Evolutionary conservation across 2,329 filamentous ascomycete species (phyloP).

Genomic region (Thermochaetoides dissita): DNA sequence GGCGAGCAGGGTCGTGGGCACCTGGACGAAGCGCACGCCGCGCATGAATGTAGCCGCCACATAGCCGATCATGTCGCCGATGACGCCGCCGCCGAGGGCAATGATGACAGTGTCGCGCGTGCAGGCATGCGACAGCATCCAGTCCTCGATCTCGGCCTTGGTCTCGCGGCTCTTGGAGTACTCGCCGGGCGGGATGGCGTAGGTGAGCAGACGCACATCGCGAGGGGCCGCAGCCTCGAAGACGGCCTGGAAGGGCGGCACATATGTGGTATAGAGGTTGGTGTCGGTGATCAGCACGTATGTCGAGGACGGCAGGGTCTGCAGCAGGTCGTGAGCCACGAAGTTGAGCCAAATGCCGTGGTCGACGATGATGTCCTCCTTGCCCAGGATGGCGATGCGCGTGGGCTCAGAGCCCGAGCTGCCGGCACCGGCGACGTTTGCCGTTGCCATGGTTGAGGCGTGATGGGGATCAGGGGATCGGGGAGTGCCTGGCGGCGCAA

Average conservation of each 20-base stretch:
- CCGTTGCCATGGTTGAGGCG: neutral
- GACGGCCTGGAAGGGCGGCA: slow-evolving; percentile 56
- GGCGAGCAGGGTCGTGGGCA: slow-evolving; percentile 82
- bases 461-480: neutral
- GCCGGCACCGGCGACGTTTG: slow-evolving; percentile 6
- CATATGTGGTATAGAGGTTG: slow-evolving; percentile 70
- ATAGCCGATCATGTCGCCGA: slow-evolving; percentile 95
- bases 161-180: slow-evolving; percentile 85
- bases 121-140: slow-evolving; percentile 86
- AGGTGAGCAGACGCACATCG: slow-evolving; percentile 60
- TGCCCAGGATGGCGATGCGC: slow-evolving; percentile 68
- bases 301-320: slow-evolving; percentile 67
- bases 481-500: neutral
- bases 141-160: slow-evolving; percentile 93
- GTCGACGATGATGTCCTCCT: slow-evolving; percentile 82
- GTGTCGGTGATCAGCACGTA: slow-evolving; percentile 96
- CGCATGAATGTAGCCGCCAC: slow-evolving; percentile 98
- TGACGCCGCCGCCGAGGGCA: slow-evolving; percentile 87
- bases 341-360: slow-evolving; percentile 79
- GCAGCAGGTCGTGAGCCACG: slow-evolving; percentile 66
- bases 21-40: slow-evolving; percentile 88
- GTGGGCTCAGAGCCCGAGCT: slow-evolving; percentile 28
- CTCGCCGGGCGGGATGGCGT: slow-evolving; percentile 80
- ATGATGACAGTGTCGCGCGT: slow-evolving; percentile 91
- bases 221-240: slow-evolving; percentile 38